These are phyloP conservation scores for Helicocarpus griseus DNA, from an alignment of 2,329 filamentous ascomycete genomes.

Conservation along the genomic window DNA sequence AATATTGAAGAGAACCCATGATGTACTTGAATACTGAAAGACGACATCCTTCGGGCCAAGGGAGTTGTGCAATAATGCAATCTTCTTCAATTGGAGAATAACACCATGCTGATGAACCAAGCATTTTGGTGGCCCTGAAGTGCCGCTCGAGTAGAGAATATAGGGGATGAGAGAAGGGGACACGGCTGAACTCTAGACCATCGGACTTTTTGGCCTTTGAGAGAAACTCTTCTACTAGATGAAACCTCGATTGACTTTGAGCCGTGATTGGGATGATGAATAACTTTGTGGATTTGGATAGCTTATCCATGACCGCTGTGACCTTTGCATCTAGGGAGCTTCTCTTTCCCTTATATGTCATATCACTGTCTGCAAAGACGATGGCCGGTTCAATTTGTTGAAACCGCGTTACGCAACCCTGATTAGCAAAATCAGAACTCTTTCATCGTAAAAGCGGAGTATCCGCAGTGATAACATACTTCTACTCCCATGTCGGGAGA, in stretches of 20 bases:
- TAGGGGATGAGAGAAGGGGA: slow-evolving; percentile 34
- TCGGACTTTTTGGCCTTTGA: slow-evolving; percentile 19
- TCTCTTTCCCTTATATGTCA: slow-evolving; percentile 32
- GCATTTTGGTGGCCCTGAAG: slow-evolving; percentile 37
- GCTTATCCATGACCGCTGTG: slow-evolving; percentile 20
- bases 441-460: background rate
- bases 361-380: slow-evolving; percentile 33
- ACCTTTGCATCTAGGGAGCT: slow-evolving; percentile 24
- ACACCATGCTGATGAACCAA: slow-evolving; percentile 37
- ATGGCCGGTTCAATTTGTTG: slow-evolving; percentile 32
- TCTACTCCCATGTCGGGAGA: slow-evolving; percentile 34
- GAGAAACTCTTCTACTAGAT: slow-evolving; percentile 24
- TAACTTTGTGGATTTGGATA: slow-evolving; percentile 16
- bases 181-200: slow-evolving; percentile 26
- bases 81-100: slow-evolving; percentile 37
- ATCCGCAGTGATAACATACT: slow-evolving; percentile 9
- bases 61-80: slow-evolving; percentile 35
- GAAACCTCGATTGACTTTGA: slow-evolving; percentile 11
- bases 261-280: slow-evolving; percentile 16
- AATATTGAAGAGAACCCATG: slow-evolving; percentile 40
- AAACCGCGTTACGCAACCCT: slow-evolving; percentile 27
- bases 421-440: background rate
- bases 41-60: slow-evolving; percentile 31
- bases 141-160: slow-evolving; percentile 37
- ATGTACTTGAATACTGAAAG: slow-evolving; percentile 39